Evolutionary conservation across 2,329 filamentous ascomycete genomes (phyloP), one percentile per base, ranked within the genome.

Genomic region (Nothopassalora personata): DNA sequence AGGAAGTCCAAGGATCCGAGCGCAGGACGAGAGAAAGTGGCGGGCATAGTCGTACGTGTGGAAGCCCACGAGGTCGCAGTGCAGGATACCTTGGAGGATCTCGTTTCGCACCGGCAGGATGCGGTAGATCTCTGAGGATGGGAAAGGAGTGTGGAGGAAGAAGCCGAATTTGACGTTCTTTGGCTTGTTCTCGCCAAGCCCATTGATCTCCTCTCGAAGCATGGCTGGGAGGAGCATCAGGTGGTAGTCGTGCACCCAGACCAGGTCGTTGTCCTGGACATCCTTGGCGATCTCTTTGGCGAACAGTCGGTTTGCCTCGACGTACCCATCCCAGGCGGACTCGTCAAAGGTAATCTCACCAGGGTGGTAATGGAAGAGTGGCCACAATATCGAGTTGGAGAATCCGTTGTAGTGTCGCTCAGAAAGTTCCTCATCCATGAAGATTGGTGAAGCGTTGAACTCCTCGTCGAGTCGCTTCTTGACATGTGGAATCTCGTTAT

Each of bases 211-310:
- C 70, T 96, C 89, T 62, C 94, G 90, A 60, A 99, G 83, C 91
- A 97, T 95, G 71, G 93, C 86, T 33, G 94, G 94, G 34, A 99
- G 83, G 19, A 99, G 86, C 92, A 97, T 97, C 62, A 97, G 81
- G 75, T 99, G 94, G 77, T 97, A 99, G 76, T 99, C 94, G 74
- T 99, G 94, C 5, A 99, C 90, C 94, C 94, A 99, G 69, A 99
- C 88, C 69, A 97, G 79, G 75, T 99, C 94, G 57, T 91, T 92
- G 73, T 97, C 93, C 73, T 92, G 84, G 10, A 97, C 90, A 68
- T 96, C 90, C 68, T 88, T 87, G 57, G 89, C 86, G 65, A 99
- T 88, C 13, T 89, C 87, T 77, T 93, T 87, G 60, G 94, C 93
- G 71, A 97, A 99, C 7, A 96, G 82, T 51, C 88, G 85, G 76